phyloP scores from a whole-genome alignment of 306 rosid species.

The Mimosa pudica region DNA sequence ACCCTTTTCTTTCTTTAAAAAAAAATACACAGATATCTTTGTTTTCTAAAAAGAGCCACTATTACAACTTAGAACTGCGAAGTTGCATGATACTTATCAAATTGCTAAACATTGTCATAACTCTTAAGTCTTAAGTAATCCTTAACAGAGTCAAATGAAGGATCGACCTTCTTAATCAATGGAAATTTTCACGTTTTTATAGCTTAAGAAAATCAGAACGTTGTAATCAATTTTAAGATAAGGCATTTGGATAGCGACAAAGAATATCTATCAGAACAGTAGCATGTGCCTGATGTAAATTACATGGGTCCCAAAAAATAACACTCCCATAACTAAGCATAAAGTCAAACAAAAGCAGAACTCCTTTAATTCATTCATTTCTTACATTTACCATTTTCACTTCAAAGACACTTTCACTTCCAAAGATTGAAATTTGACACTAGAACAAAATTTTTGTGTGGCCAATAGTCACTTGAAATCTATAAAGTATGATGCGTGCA shows the following conservation, averaged over 20 bases:
- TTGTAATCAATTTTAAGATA: not conserved
- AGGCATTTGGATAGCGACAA: not conserved
- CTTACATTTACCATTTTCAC: not conserved
- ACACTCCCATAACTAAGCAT: not conserved
- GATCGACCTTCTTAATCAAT: not conserved
- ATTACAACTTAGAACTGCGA: not conserved
- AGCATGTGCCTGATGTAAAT: not conserved
- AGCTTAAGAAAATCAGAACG: constrained; percentile 25
- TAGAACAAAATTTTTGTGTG: constrained; percentile 8
- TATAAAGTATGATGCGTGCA: constrained; percentile 10
- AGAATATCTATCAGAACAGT: not conserved
- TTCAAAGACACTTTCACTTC: not conserved
- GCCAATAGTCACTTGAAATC: constrained; percentile 23
- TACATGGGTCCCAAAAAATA: not conserved
- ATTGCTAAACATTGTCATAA: not conserved
- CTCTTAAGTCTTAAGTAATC: not conserved
- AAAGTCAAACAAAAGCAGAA: not conserved
- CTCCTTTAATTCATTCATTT: not conserved
- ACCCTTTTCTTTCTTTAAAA: not conserved
- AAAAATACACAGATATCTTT: not conserved
- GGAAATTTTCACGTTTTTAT: not conserved
- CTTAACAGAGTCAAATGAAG: not conserved
- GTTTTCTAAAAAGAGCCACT: not conserved
- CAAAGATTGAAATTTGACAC: constrained; percentile 7
- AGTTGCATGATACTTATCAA: not conserved